Evolutionary conservation across 2,329 filamentous ascomycete genomes (phyloP), one percentile per base, ranked within the genome.

Genomic region (Lecanicillium sp.): DNA sequence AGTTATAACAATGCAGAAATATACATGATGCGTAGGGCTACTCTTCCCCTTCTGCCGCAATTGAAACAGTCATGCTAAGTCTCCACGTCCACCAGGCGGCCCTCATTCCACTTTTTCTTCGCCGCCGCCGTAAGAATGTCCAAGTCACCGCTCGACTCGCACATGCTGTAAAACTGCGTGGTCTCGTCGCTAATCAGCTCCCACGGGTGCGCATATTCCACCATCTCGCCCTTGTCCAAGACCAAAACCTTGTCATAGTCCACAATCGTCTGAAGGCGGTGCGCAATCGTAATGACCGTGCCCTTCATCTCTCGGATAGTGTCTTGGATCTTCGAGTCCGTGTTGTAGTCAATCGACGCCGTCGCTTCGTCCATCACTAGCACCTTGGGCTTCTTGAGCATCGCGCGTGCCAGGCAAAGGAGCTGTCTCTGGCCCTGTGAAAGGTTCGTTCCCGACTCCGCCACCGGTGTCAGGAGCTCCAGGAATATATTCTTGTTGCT

Each of bases 281-380:
- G 92, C 1, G 92, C 92, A 53, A 98, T 96, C 0, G 92, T 96
- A 56, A 96, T 85, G 43, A 94, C 95, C 0, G 92, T 98, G 58
- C 88, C 86, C 48, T 80, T 83, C 51, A 96, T 75, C 59, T 95
- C 85, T n/a, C 88, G 83, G 44, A 98, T 89, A 0, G 92, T 96
- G 52, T 86, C 87, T 62, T 98, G 92, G 49, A 98, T 96, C 66
- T 95, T 95, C 35, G 82, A 73, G 54, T 98, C 92, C 2, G 92
- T 98, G 5, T 81, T 83, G 62, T 96, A 96, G 64, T 98, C 92
- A 54, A 98, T 96, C 0, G 86, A 94, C 0, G 92, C 92, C 1
- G 92, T 98, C 1, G 92, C 92, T 67, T 98, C 92, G 60, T 98
- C 92, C 92, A 98, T 96, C 55, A 98, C 83, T n/a, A 98, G 70